Conservation (phyloP, 1,284 basidiomycete species). For the Xerocomus minutiporus region DNA sequence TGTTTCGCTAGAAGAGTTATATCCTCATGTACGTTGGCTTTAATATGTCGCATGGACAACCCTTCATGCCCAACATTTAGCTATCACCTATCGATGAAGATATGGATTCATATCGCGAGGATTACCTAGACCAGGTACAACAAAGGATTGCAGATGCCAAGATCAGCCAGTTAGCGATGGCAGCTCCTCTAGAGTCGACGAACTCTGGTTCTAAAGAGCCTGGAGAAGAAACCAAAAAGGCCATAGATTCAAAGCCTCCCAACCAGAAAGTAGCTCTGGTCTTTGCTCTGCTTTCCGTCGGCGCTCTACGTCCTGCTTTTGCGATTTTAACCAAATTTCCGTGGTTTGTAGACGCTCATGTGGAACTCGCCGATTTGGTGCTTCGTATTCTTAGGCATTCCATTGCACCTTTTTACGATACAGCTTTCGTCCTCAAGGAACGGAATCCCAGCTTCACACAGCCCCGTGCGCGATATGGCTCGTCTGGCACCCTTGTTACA, state of each 20-base stretch:
- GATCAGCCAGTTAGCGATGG: slow-evolving; percentile 81
- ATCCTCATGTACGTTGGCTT: slow-evolving; percentile 67
- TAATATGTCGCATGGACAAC: neutral
- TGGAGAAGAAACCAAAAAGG: slow-evolving; percentile 43
- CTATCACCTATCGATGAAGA: slow-evolving; percentile 71
- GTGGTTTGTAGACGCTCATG: slow-evolving; percentile 80
- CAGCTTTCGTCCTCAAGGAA: slow-evolving; percentile 47
- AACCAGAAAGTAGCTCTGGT: slow-evolving; percentile 85
- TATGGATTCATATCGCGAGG: slow-evolving; percentile 64
- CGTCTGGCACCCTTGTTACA: slow-evolving; percentile 48
- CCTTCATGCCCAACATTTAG: slow-evolving; percentile 36
- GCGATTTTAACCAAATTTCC: slow-evolving; percentile 80
- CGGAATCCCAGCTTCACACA: slow-evolving; percentile 56
- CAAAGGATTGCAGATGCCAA: slow-evolving; percentile 64
- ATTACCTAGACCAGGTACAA: slow-evolving; percentile 66
- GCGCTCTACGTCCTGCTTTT: slow-evolving; percentile 74
- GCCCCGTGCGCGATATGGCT: slow-evolving; percentile 58
- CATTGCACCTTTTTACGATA: slow-evolving; percentile 65
- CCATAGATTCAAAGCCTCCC: slow-evolving; percentile 44
- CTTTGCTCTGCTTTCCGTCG: slow-evolving; percentile 80
- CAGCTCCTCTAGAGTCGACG: slow-evolving; percentile 77
- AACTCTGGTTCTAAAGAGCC: slow-evolving; percentile 35
- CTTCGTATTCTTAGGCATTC: slow-evolving; percentile 70
- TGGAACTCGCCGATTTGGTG: slow-evolving; percentile 82
- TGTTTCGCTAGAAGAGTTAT: slow-evolving; percentile 80